A percentile compares a stretch with the other conserved stretches of the same genome.
Evolutionary conservation across 495 filamentous ascomycete genomes (phyloP).

Genomic region (Cladorrhinum samala): DNA sequence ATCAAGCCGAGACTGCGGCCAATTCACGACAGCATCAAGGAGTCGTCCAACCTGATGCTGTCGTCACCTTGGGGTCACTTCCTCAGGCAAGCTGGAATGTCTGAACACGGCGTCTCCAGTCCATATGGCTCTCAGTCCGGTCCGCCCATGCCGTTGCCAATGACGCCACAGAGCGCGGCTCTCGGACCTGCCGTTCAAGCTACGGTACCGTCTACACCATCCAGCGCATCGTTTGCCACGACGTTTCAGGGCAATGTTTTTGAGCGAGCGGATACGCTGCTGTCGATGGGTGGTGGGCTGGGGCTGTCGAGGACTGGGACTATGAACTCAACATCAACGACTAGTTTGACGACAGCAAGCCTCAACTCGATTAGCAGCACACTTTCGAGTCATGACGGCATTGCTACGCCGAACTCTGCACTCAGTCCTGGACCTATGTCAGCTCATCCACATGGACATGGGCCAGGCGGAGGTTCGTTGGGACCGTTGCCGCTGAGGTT

Average conservation of each 20-base stretch:
- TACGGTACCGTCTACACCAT: conserved; percentile 75
- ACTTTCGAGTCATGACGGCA: conserved; percentile 29
- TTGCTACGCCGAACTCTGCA: conserved; percentile 28
- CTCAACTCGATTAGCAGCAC: conserved; percentile 35
- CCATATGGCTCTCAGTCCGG: conserved; percentile 18
- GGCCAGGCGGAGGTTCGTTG: not conserved
- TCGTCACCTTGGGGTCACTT: conserved; percentile 67
- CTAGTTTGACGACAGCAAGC: conserved; percentile 21
- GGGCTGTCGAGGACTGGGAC: conserved; percentile 39
- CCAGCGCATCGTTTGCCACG: conserved; percentile 56
- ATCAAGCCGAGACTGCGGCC: conserved; percentile 66
- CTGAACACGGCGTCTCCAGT: not conserved
- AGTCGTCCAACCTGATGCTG: conserved; percentile 66
- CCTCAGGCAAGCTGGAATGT: conserved; percentile 19
- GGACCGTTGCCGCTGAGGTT: conserved; percentile 22
- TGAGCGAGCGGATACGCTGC: conserved; percentile 64
- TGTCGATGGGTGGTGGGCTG: conserved; percentile 50
- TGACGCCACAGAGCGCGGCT: conserved; percentile 74
- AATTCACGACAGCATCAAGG: conserved; percentile 68
- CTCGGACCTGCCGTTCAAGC: conserved; percentile 84
- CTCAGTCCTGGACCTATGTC: conserved; percentile 31
- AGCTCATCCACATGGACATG: not conserved
- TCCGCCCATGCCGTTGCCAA: conserved; percentile 39
- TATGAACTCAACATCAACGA: conserved; percentile 37
- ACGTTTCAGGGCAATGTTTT: conserved; percentile 67